A percentile compares a stretch with the other conserved stretches of the same genome.
phyloP scores from a whole-genome alignment of 768 basidiomycete species.

The Pleurotus pulmonarius region DNA sequence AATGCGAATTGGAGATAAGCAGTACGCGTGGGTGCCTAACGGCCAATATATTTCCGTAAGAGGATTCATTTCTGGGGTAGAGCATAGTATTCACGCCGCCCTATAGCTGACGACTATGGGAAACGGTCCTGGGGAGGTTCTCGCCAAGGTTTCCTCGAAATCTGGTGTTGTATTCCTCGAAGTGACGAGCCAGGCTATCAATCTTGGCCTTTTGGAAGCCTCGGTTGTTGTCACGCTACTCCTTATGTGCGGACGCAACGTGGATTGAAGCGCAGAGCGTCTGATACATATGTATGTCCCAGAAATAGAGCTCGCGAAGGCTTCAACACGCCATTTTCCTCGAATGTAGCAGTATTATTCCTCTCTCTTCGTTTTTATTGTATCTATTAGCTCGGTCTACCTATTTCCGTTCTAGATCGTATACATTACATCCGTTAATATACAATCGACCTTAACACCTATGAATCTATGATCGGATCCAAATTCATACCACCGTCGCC shows the following conservation, averaged over 20 bases:
- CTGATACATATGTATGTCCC: too few relatives aligned
- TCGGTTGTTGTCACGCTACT: constrained; percentile 49
- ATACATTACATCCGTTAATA: too few relatives aligned
- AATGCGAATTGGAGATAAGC: constrained; percentile 48
- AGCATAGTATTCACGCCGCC: background rate
- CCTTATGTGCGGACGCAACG: constrained; percentile 56
- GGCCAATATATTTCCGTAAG: constrained; percentile 52
- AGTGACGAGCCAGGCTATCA: constrained; percentile 51
- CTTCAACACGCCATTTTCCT: background rate
- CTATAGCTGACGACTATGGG: constrained; percentile 45
- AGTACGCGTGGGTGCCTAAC: constrained; percentile 55
- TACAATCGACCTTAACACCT: too few relatives aligned
- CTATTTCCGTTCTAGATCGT: too few relatives aligned
- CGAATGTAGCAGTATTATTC: background rate
- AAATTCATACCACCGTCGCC: too few relatives aligned
- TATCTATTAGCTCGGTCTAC: background rate
- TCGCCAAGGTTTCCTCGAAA: constrained; percentile 48
- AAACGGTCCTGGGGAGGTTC: constrained; percentile 28
- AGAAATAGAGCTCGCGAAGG: too few relatives aligned
- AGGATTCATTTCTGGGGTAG: constrained; percentile 1
- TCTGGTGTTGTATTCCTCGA: constrained; percentile 49
- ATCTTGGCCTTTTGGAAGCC: constrained; percentile 50
- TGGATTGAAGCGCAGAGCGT: constrained; percentile 37
- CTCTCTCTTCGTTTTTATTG: background rate
- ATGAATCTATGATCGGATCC: too few relatives aligned